Percentiles rank a stretch among this genome's conserved stretches.
phyloP scores from a whole-genome alignment of 75 land plant species.

The Pinus taeda region DNA sequence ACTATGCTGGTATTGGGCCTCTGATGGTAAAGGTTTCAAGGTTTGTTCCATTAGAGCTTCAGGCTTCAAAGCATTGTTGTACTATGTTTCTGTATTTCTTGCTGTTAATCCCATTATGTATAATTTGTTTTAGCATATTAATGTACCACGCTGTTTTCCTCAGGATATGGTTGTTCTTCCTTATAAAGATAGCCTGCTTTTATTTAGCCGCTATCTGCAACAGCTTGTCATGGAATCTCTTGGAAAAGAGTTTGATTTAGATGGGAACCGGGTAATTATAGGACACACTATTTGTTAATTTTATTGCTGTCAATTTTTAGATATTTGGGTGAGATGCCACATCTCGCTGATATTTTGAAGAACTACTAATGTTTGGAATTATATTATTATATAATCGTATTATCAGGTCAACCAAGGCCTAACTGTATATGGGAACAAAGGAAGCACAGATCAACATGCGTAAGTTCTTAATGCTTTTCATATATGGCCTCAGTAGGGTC shows the following conservation, averaged over 20 bases:
- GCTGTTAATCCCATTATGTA: background rate
- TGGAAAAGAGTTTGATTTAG: conserved; percentile 92
- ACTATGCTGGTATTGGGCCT: conserved; percentile 94
- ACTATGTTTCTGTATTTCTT: too few relatives aligned
- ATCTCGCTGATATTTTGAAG: conserved; percentile 1
- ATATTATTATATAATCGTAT: background rate
- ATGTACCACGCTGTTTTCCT: conserved; percentile 3
- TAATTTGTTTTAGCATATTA: background rate
- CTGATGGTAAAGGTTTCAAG: conserved; percentile 91
- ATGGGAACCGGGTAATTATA: conserved; percentile 82
- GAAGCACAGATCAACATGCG: conserved; percentile 99
- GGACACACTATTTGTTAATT: background rate
- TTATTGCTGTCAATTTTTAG: background rate
- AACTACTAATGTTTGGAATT: background rate
- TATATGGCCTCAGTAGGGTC: background rate
- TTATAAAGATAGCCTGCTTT: conserved; percentile 90
- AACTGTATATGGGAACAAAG: conserved; percentile 94
- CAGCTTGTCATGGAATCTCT: conserved; percentile 97
- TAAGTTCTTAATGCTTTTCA: conserved; percentile 23
- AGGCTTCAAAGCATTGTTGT: too few relatives aligned
- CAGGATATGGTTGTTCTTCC: conserved; percentile 98
- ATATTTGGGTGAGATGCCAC: background rate
- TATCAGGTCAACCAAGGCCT: conserved; percentile 94
- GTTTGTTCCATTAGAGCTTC: conserved; percentile 23
- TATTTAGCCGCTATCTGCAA: conserved; percentile 92